These are phyloP conservation scores for Coemansia sp. DNA, from an alignment of 192 early-diverging fungal species.

Conservation along the genomic window DNA sequence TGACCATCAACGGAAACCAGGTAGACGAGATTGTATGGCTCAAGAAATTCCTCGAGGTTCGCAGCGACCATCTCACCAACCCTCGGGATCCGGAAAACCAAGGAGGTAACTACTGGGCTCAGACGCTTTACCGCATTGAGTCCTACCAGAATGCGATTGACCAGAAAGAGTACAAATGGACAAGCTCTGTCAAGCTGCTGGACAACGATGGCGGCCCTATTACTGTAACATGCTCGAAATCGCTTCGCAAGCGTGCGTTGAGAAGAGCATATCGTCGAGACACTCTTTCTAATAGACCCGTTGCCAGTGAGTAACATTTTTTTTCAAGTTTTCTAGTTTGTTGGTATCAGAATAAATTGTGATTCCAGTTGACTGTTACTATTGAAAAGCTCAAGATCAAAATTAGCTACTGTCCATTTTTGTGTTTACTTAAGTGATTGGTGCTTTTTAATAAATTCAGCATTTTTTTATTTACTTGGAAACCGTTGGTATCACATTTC, in stretches of 20 bases:
- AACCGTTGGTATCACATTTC: constrained; percentile 2
- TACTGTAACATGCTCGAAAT: constrained; percentile 19
- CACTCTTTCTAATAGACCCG: too few relatives aligned
- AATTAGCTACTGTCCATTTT: not conserved
- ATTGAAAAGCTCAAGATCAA: not conserved
- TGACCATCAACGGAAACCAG: constrained; percentile 30
- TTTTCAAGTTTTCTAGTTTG: not conserved
- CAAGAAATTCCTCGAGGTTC: constrained; percentile 44
- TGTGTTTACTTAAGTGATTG: not conserved
- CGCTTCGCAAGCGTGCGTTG: constrained; percentile 5
- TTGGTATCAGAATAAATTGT: not conserved
- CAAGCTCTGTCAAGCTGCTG: constrained; percentile 28
- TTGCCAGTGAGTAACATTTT: not conserved
- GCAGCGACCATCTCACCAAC: constrained; percentile 38
- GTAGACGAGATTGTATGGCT: constrained; percentile 53
- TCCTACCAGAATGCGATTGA: constrained; percentile 47
- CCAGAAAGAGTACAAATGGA: constrained; percentile 30
- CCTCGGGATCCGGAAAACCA: constrained; percentile 35
- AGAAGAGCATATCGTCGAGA: not conserved
- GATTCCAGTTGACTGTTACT: not conserved
- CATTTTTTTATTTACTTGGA: constrained; percentile 4
- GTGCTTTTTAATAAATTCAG: not conserved
- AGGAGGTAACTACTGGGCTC: constrained; percentile 44
- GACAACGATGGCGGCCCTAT: constrained; percentile 51
- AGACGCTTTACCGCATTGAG: constrained; percentile 45